Conservation (phyloP, 2,329 filamentous ascomycete species). For the Dactylella cylindrospora region DNA sequence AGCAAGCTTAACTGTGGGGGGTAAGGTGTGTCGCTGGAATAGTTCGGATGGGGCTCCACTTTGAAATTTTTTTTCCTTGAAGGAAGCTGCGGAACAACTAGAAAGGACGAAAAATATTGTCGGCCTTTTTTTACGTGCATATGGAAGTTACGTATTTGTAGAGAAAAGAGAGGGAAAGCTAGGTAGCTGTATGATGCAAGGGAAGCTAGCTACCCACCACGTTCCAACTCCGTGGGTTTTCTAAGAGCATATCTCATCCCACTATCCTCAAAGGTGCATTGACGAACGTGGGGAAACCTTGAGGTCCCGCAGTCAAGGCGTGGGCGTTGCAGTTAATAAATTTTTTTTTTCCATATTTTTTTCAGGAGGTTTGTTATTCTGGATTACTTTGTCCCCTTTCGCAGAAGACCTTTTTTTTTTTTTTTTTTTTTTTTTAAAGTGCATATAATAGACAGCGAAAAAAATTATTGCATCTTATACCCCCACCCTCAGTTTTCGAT, state of each 20-base stretch:
- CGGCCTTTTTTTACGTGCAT: too few relatives aligned
- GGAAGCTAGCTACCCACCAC: constrained; percentile 35
- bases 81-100: too few relatives aligned
- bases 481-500: constrained; percentile 23
- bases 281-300: constrained; percentile 44
- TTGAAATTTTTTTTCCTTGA: too few relatives aligned
- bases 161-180: too few relatives aligned
- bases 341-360: constrained; percentile 4
- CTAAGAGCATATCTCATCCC: constrained; percentile 34
- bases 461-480: constrained; percentile 4
- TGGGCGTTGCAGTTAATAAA: constrained; percentile 11
- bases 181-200: too few relatives aligned
- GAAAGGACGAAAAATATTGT: too few relatives aligned
- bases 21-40: too few relatives aligned
- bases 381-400: too few relatives aligned
- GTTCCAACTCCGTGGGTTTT: constrained; percentile 44
- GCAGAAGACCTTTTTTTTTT: constrained; percentile 11
- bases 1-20: too few relatives aligned
- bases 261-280: constrained; percentile 31
- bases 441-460: not conserved
- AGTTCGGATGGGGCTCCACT: too few relatives aligned
- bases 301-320: constrained; percentile 24
- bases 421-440: not conserved
- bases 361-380: too few relatives aligned
- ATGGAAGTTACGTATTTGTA: too few relatives aligned